Base-by-base conservation (phyloP, 1,139 yeast genomes). In the Suhomyces bolitotheri region DNA sequence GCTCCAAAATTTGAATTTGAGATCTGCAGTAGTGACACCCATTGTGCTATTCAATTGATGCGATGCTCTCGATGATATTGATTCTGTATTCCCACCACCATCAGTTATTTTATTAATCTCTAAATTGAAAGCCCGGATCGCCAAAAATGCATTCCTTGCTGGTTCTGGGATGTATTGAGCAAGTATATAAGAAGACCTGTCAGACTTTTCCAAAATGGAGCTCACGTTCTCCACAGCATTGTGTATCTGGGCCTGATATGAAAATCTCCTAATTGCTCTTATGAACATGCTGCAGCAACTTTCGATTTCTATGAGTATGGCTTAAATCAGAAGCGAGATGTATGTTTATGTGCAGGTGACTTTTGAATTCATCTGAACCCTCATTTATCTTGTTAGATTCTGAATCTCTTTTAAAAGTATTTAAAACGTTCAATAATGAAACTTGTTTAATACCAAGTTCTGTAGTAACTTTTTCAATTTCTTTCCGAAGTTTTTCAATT, bases 131-230 rank as follows among this genome's bases (percentile, higher is more conserved):
- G 85, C 83, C 31, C 83, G 62, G 25, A 82, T 66, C 0, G 88
- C 95, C n/a, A 82, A 45, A 46, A 73, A 83, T 1, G 82, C 74
- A 50, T 82, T 80, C 44, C 83, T 66, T 1, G 82, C 76, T 5
- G 80, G 81, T 24, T 69, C 72, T 3, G 95, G 95, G 16, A 84
- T 64, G 50, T 86, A 84, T 34, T 83, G 84, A 2, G 83, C 76
- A 16, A 86, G 62, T 8, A 86, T 58, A 43, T 75, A 76, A 1
- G 92, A 77, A 3, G 90, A 81, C 25, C 85, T 62, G 56, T 86
- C 95, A 38, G 60, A 69, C 21, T 57, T 58, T 40, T 67, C 74
- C 5, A 76, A 52, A 5, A 65, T 45, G 16, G 61, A 59, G 37
- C 54, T 57, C 33, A 77, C 65, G 44, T 73, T 76, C 39, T 65